phyloP scores from a whole-genome alignment of 108 stramenopile genomes.

The Phaeodactylum tricornutum region DNA sequence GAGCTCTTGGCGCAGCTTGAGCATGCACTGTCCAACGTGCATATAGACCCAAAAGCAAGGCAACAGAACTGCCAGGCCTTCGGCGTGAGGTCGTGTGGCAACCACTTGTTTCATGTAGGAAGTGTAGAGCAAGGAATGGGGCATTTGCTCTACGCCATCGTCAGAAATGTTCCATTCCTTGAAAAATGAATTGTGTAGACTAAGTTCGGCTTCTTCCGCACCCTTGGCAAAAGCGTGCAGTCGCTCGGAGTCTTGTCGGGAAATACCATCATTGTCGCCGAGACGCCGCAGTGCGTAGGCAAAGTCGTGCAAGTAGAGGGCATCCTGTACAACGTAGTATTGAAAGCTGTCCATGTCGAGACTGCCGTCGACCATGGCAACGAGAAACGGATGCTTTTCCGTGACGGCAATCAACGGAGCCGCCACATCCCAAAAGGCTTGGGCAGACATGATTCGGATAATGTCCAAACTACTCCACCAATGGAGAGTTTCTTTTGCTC shows the following conservation, averaged over 20 bases:
- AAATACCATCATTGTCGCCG: conserved; percentile 23
- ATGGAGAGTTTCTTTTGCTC: not conserved
- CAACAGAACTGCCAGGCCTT: conserved; percentile 70
- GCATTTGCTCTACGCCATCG: conserved; percentile 48
- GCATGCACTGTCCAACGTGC: conserved; percentile 81
- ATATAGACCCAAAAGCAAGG: conserved; percentile 88
- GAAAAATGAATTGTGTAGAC: conserved; percentile 67
- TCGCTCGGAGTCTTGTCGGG: conserved; percentile 20
- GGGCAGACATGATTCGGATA: conserved; percentile 23
- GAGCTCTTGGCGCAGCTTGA: conserved; percentile 53
- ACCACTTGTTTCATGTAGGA: conserved; percentile 71
- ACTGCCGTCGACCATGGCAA: conserved; percentile 72
- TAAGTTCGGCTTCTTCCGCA: conserved; percentile 62
- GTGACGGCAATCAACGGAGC: conserved; percentile 45
- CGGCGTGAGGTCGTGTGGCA: conserved; percentile 39
- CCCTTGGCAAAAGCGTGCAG: conserved; percentile 60
- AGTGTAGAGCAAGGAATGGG: conserved; percentile 73
- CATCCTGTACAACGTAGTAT: conserved; percentile 79
- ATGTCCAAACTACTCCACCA: conserved; percentile 1
- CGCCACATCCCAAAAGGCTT: conserved; percentile 64
- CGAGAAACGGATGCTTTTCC: conserved; percentile 75
- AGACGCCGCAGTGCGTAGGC: conserved; percentile 44
- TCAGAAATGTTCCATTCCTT: conserved; percentile 56
- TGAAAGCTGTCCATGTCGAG: conserved; percentile 46
- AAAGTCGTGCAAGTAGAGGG: conserved; percentile 69